A percentile compares a stretch with the other conserved stretches of the same genome.
Evolutionary conservation across 2,329 filamentous ascomycete species (phyloP).

Genomic region (Pestalotiopsis sp.): DNA sequence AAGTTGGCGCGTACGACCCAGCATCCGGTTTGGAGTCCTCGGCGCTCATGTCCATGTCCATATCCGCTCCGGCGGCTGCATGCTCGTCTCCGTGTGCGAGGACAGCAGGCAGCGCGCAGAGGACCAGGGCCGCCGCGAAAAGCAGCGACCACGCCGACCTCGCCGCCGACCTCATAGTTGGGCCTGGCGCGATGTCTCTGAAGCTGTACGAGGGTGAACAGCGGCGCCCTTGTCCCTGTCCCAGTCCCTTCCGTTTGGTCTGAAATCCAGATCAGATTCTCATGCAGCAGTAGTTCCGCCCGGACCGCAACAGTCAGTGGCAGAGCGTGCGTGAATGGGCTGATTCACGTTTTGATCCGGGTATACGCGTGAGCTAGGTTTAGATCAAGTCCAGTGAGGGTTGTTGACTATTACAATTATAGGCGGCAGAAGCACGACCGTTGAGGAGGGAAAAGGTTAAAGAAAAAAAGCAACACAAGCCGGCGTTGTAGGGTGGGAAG

Average conservation of each 20-base stretch:
- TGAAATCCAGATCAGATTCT: not conserved
- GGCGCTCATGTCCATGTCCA: conserved; percentile 33
- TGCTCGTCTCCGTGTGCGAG: conserved; percentile 35
- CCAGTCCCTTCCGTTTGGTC: not conserved
- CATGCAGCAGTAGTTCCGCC: not conserved
- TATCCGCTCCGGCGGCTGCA: conserved; percentile 16
- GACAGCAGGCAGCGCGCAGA: conserved; percentile 32
- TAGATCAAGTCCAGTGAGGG: too few relatives aligned
- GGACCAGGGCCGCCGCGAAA: conserved; percentile 30
- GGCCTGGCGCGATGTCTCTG: not conserved
- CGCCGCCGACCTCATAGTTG: conserved; percentile 25
- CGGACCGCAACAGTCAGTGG: not conserved
- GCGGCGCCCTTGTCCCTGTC: not conserved
- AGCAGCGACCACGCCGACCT: conserved; percentile 24
- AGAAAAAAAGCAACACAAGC: not conserved
- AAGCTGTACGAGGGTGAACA: not conserved
- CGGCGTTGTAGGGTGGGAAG: conserved; percentile 7
- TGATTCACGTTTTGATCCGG: too few relatives aligned
- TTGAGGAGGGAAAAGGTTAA: not conserved
- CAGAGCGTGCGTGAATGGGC: too few relatives aligned
- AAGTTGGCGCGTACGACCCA: conserved; percentile 36
- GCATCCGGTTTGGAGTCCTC: conserved; percentile 29
- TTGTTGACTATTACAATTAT: too few relatives aligned
- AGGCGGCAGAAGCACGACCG: too few relatives aligned
- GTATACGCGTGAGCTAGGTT: too few relatives aligned